A percentile compares a stretch with the other conserved stretches of the same genome.
phyloP scores from a whole-genome alignment of 2,329 filamentous ascomycete species.

The Cercospora berteroae region DNA sequence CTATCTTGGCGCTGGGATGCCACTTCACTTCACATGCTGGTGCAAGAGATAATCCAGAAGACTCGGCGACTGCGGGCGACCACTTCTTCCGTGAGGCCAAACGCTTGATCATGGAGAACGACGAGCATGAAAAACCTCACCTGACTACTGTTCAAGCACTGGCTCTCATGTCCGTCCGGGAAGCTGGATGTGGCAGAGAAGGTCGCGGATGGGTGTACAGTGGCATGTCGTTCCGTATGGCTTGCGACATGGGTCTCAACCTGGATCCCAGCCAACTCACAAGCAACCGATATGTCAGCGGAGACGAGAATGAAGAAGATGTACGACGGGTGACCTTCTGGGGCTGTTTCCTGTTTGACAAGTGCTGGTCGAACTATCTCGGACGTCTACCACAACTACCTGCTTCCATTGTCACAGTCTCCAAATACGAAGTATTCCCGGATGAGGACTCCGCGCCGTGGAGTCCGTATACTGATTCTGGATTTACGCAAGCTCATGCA shows the following conservation, averaged over 20 bases:
- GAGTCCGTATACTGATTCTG: conserved; percentile 84
- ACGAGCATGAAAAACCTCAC: conserved; percentile 86
- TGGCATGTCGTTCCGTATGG: conserved; percentile 98
- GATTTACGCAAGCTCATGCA: conserved; percentile 67
- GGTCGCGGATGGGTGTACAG: conserved; percentile 98
- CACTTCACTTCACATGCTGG: conserved; percentile 81
- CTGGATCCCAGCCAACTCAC: conserved; percentile 71
- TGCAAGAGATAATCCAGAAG: conserved; percentile 67
- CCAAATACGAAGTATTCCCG: conserved; percentile 88
- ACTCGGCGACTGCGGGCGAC: conserved; percentile 84
- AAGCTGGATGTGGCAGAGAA: conserved; percentile 90
- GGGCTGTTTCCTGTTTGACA: conserved; percentile 98
- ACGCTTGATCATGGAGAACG: conserved; percentile 80
- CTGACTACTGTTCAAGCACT: conserved; percentile 90
- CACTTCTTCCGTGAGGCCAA: conserved; percentile 97
- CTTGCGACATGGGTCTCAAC: conserved; percentile 87
- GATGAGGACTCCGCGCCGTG: conserved; percentile 81
- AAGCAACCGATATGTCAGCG: conserved; percentile 40
- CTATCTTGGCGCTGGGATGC: conserved; percentile 87
- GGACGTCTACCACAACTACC: conserved; percentile 86
- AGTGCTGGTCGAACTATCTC: conserved; percentile 97
- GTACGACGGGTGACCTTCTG: conserved; percentile 90
- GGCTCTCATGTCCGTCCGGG: conserved; percentile 91
- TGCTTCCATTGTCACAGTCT: conserved; percentile 73
- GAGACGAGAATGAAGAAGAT: conserved; percentile 81